Conservation (phyloP, 495 filamentous ascomycete genomes). For the Daldinia decipiens region DNA sequence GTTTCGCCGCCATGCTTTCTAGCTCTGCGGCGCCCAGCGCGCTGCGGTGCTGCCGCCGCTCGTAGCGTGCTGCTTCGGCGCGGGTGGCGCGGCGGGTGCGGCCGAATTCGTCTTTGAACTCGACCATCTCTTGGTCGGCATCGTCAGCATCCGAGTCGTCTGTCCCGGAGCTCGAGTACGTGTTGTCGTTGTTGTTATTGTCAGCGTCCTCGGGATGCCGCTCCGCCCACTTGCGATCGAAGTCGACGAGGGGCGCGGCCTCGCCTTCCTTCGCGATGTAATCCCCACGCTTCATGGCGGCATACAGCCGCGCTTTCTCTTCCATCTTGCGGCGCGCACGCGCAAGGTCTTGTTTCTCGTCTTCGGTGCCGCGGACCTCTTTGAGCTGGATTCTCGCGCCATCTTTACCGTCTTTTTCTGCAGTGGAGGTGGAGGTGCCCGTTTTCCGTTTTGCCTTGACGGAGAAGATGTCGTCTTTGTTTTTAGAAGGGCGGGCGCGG, state of each 20-base stretch:
- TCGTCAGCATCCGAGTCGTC: slow-evolving; percentile 50
- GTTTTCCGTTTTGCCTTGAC: slow-evolving; percentile 74
- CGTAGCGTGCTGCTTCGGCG: slow-evolving; percentile 67
- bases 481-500: slow-evolving; percentile 73
- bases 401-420: slow-evolving; percentile 35
- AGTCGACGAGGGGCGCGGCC: slow-evolving; percentile 79
- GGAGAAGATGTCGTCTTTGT: slow-evolving; percentile 76
- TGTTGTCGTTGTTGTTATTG: slow-evolving; percentile 14
- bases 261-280: slow-evolving; percentile 65
- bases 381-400: slow-evolving; percentile 53
- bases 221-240: slow-evolving; percentile 94
- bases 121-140: slow-evolving; percentile 67
- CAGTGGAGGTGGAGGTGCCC: slow-evolving; percentile 11
- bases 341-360: slow-evolving; percentile 56
- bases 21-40: slow-evolving; percentile 60
- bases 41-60: slow-evolving; percentile 55
- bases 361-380: slow-evolving; percentile 56
- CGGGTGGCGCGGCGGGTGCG: slow-evolving; percentile 74
- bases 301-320: slow-evolving; percentile 86
- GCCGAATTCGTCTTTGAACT: slow-evolving; percentile 92
- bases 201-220: slow-evolving; percentile 53
- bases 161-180: slow-evolving; percentile 53
- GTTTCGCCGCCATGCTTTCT: slow-evolving; percentile 60
- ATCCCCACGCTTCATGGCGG: slow-evolving; percentile 81
- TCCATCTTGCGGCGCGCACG: slow-evolving; percentile 82